Base-by-base conservation (phyloP, 768 basidiomycete species). In the Zangia roseola region DNA sequence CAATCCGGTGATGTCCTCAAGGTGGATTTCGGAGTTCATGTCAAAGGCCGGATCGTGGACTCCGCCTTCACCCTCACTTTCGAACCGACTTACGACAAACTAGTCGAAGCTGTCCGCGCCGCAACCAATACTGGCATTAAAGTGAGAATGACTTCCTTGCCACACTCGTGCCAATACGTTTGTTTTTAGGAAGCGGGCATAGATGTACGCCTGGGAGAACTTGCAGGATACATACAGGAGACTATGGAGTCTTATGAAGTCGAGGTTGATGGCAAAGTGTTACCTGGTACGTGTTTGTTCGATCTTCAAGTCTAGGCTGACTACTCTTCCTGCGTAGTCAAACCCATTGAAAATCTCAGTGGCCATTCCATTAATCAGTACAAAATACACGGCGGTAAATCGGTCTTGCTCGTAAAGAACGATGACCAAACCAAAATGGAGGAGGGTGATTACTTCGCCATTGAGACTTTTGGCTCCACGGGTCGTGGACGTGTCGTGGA, bases 191-290 rank as follows among this genome's bases (percentile, higher is more conserved):
- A 94, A 79, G 89, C 95, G 6, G 97, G 97, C 4, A 97, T 99
- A 56, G 97, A 98, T 61, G 90, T 89, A 0, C 81, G 94, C 43
- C 77, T 98, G 43, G 94, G 93, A 45, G 95, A 98, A 64, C 77
- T 99, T 26, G 97, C 85, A 3, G 93, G 83, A 0, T 80, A 80
- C 43, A 94, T 98, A 46, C 95, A 99, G 68, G 97, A 99, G 66
- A 94, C 93, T 2, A 99, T 99, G 97, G 94, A 97, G 63, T 92
- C 90, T 1, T 97, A 97, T 61, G 97, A 98, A 65, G 95, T 99
- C 10, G 91, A 93, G 60, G 81, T 94, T n/a, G 79, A 81, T 13
- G 86, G 91, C 20, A 91, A 92, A 60, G 76, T 85, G 8, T 75
- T 84, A 56, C 92, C 87, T 42, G 91, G 93, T 93, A 53, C 12